These are phyloP conservation scores for Wilhelminamyces savonicus DNA, from an alignment of 805 yeast species.

Conservation along the genomic window DNA sequence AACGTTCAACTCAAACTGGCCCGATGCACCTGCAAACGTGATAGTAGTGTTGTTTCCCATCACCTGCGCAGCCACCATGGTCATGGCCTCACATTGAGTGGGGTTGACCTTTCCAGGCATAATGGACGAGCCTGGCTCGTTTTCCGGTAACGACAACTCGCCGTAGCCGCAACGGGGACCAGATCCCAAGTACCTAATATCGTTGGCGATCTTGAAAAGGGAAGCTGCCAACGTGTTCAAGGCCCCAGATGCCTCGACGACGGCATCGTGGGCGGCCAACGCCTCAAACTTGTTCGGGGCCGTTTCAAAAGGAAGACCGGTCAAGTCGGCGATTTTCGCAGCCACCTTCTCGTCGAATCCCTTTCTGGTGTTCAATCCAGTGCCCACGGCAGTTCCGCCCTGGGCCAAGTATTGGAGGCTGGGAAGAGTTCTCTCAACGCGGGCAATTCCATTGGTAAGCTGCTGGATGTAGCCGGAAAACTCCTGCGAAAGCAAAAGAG, in stretches of 20 bases:
- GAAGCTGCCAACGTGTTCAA: constrained; percentile 32
- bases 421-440: constrained; percentile 27
- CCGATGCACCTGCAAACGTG: constrained; percentile 34
- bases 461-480: constrained; percentile 35
- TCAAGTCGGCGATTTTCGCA: constrained; percentile 23
- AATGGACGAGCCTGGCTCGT: constrained; percentile 36
- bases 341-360: constrained; percentile 33
- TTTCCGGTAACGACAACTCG: constrained; percentile 32
- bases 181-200: constrained; percentile 33
- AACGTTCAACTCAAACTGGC: constrained; percentile 35
- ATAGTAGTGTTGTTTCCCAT: constrained; percentile 35
- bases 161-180: constrained; percentile 39
- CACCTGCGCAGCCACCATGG: constrained; percentile 35
- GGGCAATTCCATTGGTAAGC: constrained; percentile 26
- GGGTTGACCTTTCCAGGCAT: constrained; percentile 39
- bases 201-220: constrained; percentile 34
- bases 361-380: constrained; percentile 32
- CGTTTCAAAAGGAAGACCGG: constrained; percentile 27
- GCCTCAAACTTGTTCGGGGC: constrained; percentile 38
- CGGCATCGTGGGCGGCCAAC: constrained; percentile 35
- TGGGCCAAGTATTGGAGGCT: constrained; percentile 30
- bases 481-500: constrained; percentile 35
- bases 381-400: constrained; percentile 39
- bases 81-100: constrained; percentile 35
- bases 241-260: constrained; percentile 36